Base-by-base conservation (phyloP, 164 flowering plant species). In the Santalum album region DNA sequence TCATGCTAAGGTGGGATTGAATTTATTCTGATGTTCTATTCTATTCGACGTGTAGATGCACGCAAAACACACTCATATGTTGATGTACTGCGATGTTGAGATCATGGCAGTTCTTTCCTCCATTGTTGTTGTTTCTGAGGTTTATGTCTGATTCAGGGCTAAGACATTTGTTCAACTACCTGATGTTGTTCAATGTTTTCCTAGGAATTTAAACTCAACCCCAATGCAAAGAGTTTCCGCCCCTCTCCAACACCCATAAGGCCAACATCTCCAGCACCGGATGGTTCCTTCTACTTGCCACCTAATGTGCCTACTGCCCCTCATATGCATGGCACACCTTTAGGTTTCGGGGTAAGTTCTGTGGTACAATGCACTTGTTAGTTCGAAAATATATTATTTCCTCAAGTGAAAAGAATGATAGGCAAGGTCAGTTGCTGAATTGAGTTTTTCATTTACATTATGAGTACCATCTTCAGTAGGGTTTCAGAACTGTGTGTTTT, bases 131-230 rank as follows among this genome's bases (percentile, higher is more conserved):
- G 34, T 9, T 29, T 29, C 6, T 29, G 4, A n/a, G 34, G 34
- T 3, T 29, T 29, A 29, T 29, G 34, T 29, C 34, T n/a, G n/a
- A n/a, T n/a, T n/a, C n/a, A n/a, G n/a, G n/a, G n/a, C n/a, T n/a
- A n/a, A n/a, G n/a, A n/a, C n/a, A n/a, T n/a, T n/a, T n/a, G n/a
- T n/a, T n/a, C n/a, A n/a, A n/a, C n/a, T n/a, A n/a, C 6, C 34
- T 29, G 9, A 29, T 29, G 4, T 29, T 29, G 5, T 48, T 26
- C 45, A 27, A 18, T 49, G 10, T 55, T 59, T 9, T 51, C 17
- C 66, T 82, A 94, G 99, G 99, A 94, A 72, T 89, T 94, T 65
- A 94, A 76, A 61, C 73, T 89, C 50, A 94, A 94, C 60, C 96
- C 99, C 1, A 85, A 94, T 70, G 99, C 97, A 21, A 89, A 85